Conservation (phyloP, 2,329 filamentous ascomycete species). For the Pestalotiopsis sp. region DNA sequence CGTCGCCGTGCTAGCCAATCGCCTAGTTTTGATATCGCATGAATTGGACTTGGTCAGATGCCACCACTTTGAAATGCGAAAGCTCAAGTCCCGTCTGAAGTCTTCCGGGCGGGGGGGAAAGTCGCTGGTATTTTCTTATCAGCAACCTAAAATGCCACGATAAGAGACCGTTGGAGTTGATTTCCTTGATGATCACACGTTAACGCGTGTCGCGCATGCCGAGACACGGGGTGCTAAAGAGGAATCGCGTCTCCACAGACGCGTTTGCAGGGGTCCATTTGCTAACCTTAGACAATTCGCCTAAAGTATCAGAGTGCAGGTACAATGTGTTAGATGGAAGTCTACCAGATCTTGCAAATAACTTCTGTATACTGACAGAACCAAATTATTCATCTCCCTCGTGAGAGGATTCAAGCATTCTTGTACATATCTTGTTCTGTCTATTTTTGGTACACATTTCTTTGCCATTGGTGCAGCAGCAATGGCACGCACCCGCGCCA, state of each 20-base stretch:
- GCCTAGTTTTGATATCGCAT: conserved; percentile 12
- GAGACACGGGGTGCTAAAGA: not conserved
- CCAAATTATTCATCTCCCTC: not conserved
- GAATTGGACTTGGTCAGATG: conserved; percentile 15
- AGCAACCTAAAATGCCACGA: not conserved
- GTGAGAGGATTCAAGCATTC: not conserved
- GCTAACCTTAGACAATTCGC: not conserved
- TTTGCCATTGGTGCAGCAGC: no score
- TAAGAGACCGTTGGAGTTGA: not conserved
- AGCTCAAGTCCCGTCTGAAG: not conserved
- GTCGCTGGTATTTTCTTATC: not conserved
- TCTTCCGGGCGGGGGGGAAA: not conserved
- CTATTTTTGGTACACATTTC: not conserved
- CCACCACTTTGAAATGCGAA: not conserved
- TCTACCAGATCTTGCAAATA: not conserved
- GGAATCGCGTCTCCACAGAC: conserved; percentile 7
- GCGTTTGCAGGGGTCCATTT: conserved; percentile 3
- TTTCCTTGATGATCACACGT: not conserved
- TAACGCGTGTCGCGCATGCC: not conserved
- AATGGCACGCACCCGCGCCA: conserved; percentile 51
- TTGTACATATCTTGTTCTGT: not conserved
- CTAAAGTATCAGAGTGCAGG: not conserved
- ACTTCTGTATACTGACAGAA: not conserved
- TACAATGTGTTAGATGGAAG: not conserved
- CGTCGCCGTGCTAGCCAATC: conserved; percentile 28